Conservation (phyloP, 192 early-diverging fungal species). For the Kappamyces sp. region DNA sequence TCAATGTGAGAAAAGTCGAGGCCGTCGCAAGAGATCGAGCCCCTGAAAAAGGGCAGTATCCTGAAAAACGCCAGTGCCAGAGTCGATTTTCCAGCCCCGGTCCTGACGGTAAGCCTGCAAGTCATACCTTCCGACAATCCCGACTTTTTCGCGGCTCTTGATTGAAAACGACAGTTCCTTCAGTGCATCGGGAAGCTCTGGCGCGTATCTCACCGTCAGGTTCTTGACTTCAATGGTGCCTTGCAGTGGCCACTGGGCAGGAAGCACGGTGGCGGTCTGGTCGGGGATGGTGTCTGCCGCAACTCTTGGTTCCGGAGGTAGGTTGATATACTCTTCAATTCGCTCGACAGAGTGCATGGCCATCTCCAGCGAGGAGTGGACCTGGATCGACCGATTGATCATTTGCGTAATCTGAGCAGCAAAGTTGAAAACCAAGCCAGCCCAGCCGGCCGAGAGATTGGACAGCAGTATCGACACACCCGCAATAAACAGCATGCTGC, state of each 20-base stretch:
- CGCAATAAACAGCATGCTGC: constrained; percentile 70
- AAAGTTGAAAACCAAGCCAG: constrained; percentile 30
- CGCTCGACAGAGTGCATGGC: constrained; percentile 37
- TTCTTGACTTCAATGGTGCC: constrained; percentile 50
- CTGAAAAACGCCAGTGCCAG: constrained; percentile 63
- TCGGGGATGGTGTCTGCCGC: constrained; percentile 41
- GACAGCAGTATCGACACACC: constrained; percentile 28
- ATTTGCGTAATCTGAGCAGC: constrained; percentile 23
- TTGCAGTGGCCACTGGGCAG: constrained; percentile 23
- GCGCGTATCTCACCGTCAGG: constrained; percentile 51
- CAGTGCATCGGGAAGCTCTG: constrained; percentile 45
- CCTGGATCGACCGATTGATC: constrained; percentile 22
- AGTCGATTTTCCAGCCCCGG: constrained; percentile 71
- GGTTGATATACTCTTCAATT: constrained; percentile 63
- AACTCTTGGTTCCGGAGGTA: constrained; percentile 70
- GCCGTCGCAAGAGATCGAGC: constrained; percentile 60
- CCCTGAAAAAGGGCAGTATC: constrained; percentile 48
- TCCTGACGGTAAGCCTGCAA: constrained; percentile 34
- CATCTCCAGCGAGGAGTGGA: constrained; percentile 29
- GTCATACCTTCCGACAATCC: constrained; percentile 30
- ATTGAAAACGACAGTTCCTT: constrained; percentile 36
- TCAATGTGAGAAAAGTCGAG: constrained; percentile 56
- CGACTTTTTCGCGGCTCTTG: constrained; percentile 36
- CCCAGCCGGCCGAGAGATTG: constrained; percentile 20
- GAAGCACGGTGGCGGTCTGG: constrained; percentile 41